Evolutionary conservation across 2,329 filamentous ascomycete species (phyloP).

Genomic region (Aspergillus viridinutans): DNA sequence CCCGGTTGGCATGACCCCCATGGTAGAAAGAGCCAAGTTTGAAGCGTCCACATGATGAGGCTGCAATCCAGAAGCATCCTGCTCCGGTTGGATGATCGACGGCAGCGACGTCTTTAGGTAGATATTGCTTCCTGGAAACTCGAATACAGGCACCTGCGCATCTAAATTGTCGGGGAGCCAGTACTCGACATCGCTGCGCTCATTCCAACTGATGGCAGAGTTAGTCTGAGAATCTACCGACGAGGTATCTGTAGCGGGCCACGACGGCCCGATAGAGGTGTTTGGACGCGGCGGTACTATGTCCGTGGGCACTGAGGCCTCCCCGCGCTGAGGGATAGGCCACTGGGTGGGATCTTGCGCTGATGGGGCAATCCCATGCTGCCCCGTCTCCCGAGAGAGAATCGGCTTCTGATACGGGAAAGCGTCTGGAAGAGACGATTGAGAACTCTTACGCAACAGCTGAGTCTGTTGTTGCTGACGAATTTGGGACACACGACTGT

Average conservation of each 20-base stretch:
- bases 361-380: constrained; percentile 6
- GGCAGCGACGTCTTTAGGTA: constrained; percentile 33
- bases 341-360: constrained; percentile 21
- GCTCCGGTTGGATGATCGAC: constrained; percentile 26
- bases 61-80: constrained; percentile 17
- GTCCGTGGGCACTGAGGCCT: constrained; percentile 20
- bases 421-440: constrained; percentile 14
- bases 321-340: constrained; percentile 12
- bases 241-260: constrained; percentile 16
- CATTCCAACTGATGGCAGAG: constrained; percentile 23
- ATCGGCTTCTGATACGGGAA: constrained; percentile 22
- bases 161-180: constrained; percentile 34
- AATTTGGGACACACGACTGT: constrained; percentile 37
- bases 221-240: constrained; percentile 19
- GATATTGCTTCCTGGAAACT: constrained; percentile 33
- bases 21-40: constrained; percentile 16
- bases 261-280: constrained; percentile 17
- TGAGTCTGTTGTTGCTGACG: constrained; percentile 33
- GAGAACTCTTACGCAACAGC: constrained; percentile 11
- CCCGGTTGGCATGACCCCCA: constrained; percentile 15
- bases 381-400: constrained; percentile 15
- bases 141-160: constrained; percentile 30
- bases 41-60: constrained; percentile 16
- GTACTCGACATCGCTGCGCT: constrained; percentile 29
- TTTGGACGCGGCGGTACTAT: constrained; percentile 17